Evolutionary conservation across 257 asterid genomes (phyloP).

Genomic region (Orobanche coerulescens): DNA sequence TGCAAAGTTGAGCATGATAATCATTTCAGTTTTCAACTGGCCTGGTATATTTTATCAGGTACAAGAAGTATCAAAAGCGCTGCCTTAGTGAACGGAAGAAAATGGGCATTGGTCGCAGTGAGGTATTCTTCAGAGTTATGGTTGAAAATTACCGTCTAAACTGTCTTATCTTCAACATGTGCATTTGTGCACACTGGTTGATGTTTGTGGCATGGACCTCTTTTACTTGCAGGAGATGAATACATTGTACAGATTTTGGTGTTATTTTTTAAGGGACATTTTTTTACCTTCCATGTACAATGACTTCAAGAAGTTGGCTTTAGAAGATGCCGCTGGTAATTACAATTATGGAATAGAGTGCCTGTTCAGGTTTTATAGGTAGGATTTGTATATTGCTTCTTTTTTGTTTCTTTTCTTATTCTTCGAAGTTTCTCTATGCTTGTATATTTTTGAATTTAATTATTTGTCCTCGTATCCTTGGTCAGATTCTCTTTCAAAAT

Average conservation of each 20-base stretch:
- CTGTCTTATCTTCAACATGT: background rate
- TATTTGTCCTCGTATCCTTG: background rate
- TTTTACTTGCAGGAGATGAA: slow-evolving; percentile 84
- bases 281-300: slow-evolving; percentile 73
- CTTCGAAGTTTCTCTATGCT: no score
- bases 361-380: slow-evolving; percentile 94
- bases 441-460: background rate
- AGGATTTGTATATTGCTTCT: no score
- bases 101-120: slow-evolving; percentile 89
- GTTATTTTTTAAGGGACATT: slow-evolving; percentile 66
- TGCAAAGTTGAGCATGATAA: slow-evolving; percentile 2
- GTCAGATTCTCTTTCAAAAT: slow-evolving; percentile 5
- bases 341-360: slow-evolving; percentile 83
- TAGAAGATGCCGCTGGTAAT: slow-evolving; percentile 84
- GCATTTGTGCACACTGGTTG: slow-evolving; percentile 17
- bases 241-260: slow-evolving; percentile 85
- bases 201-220: slow-evolving; percentile 11
- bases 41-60: slow-evolving; percentile 35
- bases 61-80: slow-evolving; percentile 67
- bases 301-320: slow-evolving; percentile 73
- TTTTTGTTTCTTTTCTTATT: no score
- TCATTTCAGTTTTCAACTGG: background rate
- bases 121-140: slow-evolving; percentile 44
- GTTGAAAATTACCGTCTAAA: slow-evolving; percentile 7
- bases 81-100: slow-evolving; percentile 78